These are phyloP conservation scores for Trametes versicolor DNA, from an alignment of 1,284 basidiomycete species.

Conservation along the genomic window DNA sequence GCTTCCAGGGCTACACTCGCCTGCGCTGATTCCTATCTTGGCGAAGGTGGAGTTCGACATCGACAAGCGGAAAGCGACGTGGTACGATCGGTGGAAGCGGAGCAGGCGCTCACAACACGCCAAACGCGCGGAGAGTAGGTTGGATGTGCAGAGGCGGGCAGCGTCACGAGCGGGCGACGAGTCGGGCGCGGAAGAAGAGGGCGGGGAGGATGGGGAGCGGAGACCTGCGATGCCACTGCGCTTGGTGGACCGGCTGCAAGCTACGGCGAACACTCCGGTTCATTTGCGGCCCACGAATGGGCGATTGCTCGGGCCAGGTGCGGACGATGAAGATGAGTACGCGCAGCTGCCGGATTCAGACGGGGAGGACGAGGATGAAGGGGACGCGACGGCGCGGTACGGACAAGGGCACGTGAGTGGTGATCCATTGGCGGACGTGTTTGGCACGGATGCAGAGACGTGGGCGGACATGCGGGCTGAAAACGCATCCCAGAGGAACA, in stretches of 20 bases:
- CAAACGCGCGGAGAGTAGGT: constrained; percentile 60
- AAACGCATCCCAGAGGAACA: constrained; percentile 36
- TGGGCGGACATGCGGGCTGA: constrained; percentile 63
- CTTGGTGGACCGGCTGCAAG: constrained; percentile 60
- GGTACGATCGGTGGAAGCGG: constrained; percentile 84
- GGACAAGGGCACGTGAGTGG: constrained; percentile 31
- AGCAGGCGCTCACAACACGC: constrained; percentile 66
- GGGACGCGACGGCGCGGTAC: constrained; percentile 38
- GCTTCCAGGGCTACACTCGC: constrained; percentile 70
- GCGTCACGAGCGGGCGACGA: constrained; percentile 36
- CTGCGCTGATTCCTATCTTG: constrained; percentile 78
- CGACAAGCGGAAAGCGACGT: constrained; percentile 75
- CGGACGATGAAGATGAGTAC: constrained; percentile 45
- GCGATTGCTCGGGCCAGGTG: constrained; percentile 34
- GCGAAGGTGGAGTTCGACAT: constrained; percentile 92
- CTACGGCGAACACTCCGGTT: constrained; percentile 45
- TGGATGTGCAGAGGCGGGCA: constrained; percentile 41
- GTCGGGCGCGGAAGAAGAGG: constrained; percentile 31
- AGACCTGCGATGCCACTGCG: constrained; percentile 57
- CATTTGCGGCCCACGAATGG: constrained; percentile 41
- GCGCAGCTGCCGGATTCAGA: constrained; percentile 47
- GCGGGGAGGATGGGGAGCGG: constrained; percentile 39
- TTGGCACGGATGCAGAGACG: constrained; percentile 67
- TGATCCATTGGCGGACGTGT: constrained; percentile 58
- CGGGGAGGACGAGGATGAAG: constrained; percentile 34